Evolutionary conservation across 1,284 basidiomycete species (phyloP).

Genomic region (Sanguinoderma infundibulare): DNA sequence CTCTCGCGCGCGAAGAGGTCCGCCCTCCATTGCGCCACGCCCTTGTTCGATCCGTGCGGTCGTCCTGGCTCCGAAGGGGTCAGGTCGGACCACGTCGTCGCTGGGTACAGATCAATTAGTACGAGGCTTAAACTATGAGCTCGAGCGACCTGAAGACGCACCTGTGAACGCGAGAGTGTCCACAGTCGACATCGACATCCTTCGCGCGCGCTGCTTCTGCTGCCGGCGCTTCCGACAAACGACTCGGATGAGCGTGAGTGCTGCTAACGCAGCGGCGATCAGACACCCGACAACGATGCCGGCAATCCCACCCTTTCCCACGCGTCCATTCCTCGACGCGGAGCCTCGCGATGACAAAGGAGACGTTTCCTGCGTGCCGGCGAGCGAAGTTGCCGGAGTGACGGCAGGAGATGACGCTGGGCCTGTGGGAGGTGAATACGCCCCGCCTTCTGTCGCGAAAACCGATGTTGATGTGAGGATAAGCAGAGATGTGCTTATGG

Average conservation of each 20-base stretch:
- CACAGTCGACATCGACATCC: not conserved
- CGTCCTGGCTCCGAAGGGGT: not conserved
- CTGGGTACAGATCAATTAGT: too few species aligned
- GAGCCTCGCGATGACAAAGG: not conserved
- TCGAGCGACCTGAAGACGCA: not conserved
- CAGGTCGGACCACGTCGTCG: not conserved
- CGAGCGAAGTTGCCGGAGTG: too few species aligned
- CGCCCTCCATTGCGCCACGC: not conserved
- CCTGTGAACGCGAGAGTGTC: not conserved
- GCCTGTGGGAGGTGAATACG: too few species aligned
- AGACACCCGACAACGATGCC: not conserved
- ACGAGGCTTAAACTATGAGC: too few species aligned
- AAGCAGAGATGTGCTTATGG: too few species aligned
- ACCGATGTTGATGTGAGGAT: too few species aligned
- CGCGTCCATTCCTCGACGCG: too few species aligned
- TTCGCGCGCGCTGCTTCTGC: too few species aligned
- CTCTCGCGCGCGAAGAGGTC: not conserved
- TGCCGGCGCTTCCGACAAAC: not conserved
- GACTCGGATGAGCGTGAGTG: not conserved
- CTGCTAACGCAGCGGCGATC: not conserved
- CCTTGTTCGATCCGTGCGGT: not conserved
- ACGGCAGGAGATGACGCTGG: too few species aligned
- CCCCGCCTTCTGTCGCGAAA: too few species aligned
- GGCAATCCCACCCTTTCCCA: not conserved
- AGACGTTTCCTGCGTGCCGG: too few species aligned